Conservation (phyloP, 768 basidiomycete species). For the Termitomyces sp. region DNA sequence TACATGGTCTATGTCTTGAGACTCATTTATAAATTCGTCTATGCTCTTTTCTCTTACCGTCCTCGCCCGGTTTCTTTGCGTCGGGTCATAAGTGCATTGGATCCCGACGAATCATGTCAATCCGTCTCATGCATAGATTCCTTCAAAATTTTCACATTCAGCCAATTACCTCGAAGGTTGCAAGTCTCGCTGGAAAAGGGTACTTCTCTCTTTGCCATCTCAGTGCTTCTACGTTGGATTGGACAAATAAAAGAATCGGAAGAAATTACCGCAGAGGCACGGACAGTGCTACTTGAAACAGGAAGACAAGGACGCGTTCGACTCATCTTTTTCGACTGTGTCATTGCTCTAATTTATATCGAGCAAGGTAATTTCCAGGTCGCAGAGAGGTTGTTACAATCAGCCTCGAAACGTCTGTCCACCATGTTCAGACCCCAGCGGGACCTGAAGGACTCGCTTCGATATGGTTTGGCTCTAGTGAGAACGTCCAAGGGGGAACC, state of each 20-base stretch:
- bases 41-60: background rate
- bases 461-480: background rate
- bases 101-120: background rate
- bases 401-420: background rate
- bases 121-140: background rate
- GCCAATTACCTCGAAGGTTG: background rate
- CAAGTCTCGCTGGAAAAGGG: background rate
- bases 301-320: background rate
- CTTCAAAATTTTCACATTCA: background rate
- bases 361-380: slow-evolving; percentile 1
- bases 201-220: background rate
- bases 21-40: background rate
- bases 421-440: background rate
- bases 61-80: slow-evolving; percentile 3
- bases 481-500: background rate
- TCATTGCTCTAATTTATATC: background rate
- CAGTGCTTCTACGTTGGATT: background rate
- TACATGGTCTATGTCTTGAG: background rate
- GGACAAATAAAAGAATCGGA: slow-evolving; percentile 6
- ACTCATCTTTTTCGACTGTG: background rate
- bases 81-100: background rate
- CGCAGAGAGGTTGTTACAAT: slow-evolving; percentile 1
- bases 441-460: background rate
- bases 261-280: background rate
- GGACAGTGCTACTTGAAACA: background rate